Percentiles rank a stretch among this genome's conserved stretches.
phyloP scores from a whole-genome alignment of 2,329 filamentous ascomycete species.

The Paecilomyces niveus region DNA sequence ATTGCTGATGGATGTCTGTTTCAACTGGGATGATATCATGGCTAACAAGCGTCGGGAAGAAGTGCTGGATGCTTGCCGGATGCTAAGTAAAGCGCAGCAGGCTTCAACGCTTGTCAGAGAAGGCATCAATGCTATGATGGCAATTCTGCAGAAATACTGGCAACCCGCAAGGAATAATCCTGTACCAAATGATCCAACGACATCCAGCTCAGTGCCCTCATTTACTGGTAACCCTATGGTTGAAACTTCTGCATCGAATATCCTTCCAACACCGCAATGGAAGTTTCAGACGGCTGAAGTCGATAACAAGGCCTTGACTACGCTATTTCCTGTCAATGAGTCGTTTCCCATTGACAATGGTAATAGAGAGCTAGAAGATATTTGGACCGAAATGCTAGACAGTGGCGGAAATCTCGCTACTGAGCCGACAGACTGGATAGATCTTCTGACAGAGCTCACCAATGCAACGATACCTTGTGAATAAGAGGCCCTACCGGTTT shows the following conservation, averaged over 20 bases:
- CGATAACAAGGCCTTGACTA: neutral
- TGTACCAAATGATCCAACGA: neutral
- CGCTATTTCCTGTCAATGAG: neutral
- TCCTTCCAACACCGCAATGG: neutral
- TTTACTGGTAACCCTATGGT: neutral
- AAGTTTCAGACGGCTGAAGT: neutral
- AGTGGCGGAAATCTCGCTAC: constrained; percentile 14
- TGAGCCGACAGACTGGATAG: constrained; percentile 22
- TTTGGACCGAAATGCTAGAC: constrained; percentile 25
- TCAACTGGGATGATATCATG: constrained; percentile 31
- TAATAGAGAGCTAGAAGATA: constrained; percentile 18
- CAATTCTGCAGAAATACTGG: constrained; percentile 26
- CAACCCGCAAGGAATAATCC: constrained; percentile 8
- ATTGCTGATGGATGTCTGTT: constrained; percentile 33
- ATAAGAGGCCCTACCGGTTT: neutral
- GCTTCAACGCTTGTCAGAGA: constrained; percentile 22
- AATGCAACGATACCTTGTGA: constrained; percentile 12
- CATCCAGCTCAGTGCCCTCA: neutral
- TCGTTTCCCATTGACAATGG: neutral
- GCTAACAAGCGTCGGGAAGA: constrained; percentile 29
- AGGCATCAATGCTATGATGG: constrained; percentile 32
- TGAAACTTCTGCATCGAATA: neutral
- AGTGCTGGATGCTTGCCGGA: constrained; percentile 30
- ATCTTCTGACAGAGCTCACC: constrained; percentile 20
- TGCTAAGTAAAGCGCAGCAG: constrained; percentile 29